Base-by-base conservation (phyloP, 2,329 filamentous ascomycete species). In the Cercospora sp. region DNA sequence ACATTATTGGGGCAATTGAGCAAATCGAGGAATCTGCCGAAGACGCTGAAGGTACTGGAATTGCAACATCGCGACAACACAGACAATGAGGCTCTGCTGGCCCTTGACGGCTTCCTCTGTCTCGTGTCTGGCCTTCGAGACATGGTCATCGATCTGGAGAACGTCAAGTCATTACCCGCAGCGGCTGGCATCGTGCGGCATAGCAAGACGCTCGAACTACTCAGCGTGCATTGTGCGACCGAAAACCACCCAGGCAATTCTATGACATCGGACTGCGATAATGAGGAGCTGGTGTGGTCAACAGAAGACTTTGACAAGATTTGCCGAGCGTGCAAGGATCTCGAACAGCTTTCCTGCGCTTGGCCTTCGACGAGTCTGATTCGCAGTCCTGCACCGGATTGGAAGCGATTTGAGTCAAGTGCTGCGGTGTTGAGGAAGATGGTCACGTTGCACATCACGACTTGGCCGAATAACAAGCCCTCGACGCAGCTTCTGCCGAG, bases 31-130 rank as follows among this genome's bases (percentile, higher is more conserved):
- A 77, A 79, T 67, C 74, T 84, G 10, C 83, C 83, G 0, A 79
- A 79, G 55, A 79, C 79, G 64, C 77, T 85, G 4, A 81, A 82
- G 66, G 79, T 78, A 0, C 69, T 85, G 5, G 81, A 83, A 55
- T 75, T 84, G 64, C 83, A 83, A 72, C 81, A 84, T 68, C 79
- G 81, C 31, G 83, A 84, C 61, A 84, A 84, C 65, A 55, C 73
- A 2, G 83, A 84, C 65, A 81, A 82, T 36, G 82, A 84, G 62
- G 80, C 79, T 5, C 71, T 85, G 30, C 74, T 78, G 1, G 83
- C 83, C 1, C 74, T 85, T 23, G 82, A 85, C 45, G 82, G 80
- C 33, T 83, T 84, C 70, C 69, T 85, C 30, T 82, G 80, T 57
- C 75, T 84, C 5, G 80, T 84, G 0, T 79, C 80, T 12, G 82